Evolutionary conservation across 2,329 filamentous ascomycete genomes (phyloP).

Genomic region (Sporothrix inflata): DNA sequence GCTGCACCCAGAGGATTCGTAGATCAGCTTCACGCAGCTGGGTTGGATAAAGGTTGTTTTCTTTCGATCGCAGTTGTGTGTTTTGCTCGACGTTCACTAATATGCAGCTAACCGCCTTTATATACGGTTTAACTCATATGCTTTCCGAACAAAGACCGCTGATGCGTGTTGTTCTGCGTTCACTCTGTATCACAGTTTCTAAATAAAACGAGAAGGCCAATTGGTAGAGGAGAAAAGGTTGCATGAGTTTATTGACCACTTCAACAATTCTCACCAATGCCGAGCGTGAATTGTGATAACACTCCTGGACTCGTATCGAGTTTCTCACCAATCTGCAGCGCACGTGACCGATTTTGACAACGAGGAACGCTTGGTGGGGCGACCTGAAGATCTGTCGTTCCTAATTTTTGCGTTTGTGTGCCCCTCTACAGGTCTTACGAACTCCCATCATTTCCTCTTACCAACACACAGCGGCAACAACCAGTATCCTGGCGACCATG

Average conservation of each 20-base stretch:
- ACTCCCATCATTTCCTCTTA: not conserved
- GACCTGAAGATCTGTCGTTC: not conserved
- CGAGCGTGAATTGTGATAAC: constrained; percentile 10
- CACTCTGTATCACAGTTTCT: not conserved
- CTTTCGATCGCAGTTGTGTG: not conserved
- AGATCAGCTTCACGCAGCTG: not conserved
- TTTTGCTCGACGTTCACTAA: not conserved
- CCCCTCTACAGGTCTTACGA: not conserved
- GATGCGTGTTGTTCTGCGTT: too few species aligned
- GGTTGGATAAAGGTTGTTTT: not conserved
- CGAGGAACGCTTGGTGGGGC: not conserved
- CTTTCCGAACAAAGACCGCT: constrained; percentile 14
- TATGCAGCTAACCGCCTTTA: not conserved
- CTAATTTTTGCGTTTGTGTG: constrained; percentile 1
- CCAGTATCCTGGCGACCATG: constrained; percentile 19
- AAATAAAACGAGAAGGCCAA: not conserved
- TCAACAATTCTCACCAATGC: not conserved
- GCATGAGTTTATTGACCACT: not conserved
- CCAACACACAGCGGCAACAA: not conserved
- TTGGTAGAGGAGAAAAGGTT: not conserved
- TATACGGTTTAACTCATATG: not conserved
- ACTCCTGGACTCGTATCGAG: not conserved
- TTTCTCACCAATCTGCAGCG: not conserved
- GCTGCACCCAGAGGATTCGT: not conserved
- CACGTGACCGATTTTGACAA: not conserved